These are phyloP conservation scores for Kodamaea anthophila DNA, from an alignment of 1,139 yeast genomes.

Conservation along the genomic window DNA sequence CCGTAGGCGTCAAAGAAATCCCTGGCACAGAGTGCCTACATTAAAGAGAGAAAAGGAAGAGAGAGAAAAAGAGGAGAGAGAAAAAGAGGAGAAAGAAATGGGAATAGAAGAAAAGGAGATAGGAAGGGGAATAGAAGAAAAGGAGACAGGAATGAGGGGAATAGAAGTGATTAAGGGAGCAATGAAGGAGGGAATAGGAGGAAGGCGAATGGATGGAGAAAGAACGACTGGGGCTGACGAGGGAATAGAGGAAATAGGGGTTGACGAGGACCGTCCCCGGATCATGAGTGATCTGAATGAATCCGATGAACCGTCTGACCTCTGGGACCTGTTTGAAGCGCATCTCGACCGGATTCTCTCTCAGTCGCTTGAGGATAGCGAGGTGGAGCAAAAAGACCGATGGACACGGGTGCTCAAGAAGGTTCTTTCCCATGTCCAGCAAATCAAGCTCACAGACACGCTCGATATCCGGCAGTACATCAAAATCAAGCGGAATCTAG, in stretches of 20 bases:
- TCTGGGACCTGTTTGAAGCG: background rate
- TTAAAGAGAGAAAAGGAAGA: too few relatives aligned
- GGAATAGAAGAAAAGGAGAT: too few relatives aligned
- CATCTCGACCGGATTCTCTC: slow-evolving; percentile 34
- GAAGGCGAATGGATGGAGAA: background rate
- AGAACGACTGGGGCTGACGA: background rate
- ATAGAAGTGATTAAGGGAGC: too few relatives aligned
- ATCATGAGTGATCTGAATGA: too few relatives aligned
- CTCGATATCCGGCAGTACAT: slow-evolving; percentile 84
- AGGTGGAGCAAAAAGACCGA: slow-evolving; percentile 38
- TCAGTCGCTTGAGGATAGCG: slow-evolving; percentile 64
- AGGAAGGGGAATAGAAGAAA: too few relatives aligned
- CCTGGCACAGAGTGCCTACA: too few relatives aligned
- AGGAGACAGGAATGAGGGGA: too few relatives aligned
- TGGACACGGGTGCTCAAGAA: slow-evolving; percentile 27
- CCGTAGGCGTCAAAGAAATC: too few relatives aligned
- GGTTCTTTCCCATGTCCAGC: slow-evolving; percentile 22
- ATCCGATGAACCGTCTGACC: background rate
- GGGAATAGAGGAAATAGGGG: background rate
- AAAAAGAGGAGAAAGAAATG: too few relatives aligned
- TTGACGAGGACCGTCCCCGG: background rate
- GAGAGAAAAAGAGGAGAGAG: too few relatives aligned
- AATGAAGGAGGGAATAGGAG: slow-evolving; percentile 13
- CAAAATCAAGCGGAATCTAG: slow-evolving; percentile 77
- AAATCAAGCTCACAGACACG: slow-evolving; percentile 52